phyloP scores from a whole-genome alignment of 2,329 filamentous ascomycete genomes.

The Diaporthe nobilis region DNA sequence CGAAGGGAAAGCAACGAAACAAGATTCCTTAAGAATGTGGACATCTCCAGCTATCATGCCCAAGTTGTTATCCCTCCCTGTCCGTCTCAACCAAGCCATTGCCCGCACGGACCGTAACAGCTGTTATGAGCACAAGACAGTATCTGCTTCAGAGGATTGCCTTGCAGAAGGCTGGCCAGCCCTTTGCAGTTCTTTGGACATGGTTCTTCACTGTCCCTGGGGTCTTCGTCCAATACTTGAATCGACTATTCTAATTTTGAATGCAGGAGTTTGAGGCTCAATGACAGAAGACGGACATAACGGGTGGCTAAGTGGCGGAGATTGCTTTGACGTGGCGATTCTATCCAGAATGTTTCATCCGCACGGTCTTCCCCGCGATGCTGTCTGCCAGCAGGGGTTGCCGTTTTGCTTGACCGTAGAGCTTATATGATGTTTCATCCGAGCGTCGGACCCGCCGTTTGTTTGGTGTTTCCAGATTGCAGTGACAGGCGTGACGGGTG shows the following conservation, averaged over 20 bases:
- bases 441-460: conserved; percentile 15
- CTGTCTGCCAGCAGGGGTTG: not conserved
- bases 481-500: not conserved
- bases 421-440: conserved; percentile 7
- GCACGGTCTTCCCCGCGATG: conserved; percentile 1
- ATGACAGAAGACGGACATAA: too few relatives aligned
- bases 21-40: too few relatives aligned
- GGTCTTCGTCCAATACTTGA: not conserved
- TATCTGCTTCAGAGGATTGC: not conserved
- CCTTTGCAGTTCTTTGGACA: not conserved
- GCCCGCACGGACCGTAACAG: not conserved
- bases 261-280: not conserved
- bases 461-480: not conserved
- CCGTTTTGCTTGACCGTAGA: not conserved
- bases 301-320: not conserved
- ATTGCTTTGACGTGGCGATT: not conserved
- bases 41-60: not conserved
- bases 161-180: not conserved
- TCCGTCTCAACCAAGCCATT: not conserved
- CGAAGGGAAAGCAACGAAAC: not conserved
- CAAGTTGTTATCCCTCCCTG: not conserved
- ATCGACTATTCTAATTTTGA: not conserved
- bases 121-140: not conserved
- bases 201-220: not conserved
- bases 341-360: conserved; percentile 1